Conservation (phyloP, 345 rosid genomes). For the Hirschfeldia incana region DNA sequence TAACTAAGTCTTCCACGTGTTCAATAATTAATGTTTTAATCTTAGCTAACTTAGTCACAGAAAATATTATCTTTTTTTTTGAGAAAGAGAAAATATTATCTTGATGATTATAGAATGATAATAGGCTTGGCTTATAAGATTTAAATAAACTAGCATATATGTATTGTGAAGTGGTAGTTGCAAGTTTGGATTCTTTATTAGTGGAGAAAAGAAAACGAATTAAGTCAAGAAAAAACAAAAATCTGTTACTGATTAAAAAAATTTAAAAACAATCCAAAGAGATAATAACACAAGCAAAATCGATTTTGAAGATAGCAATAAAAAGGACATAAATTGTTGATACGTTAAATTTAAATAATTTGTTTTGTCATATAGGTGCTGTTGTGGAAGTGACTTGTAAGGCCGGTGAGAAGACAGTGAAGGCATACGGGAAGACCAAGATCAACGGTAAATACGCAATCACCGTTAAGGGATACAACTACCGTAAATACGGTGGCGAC, state of each 20-base stretch:
- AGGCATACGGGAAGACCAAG: constrained; percentile 66
- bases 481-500: constrained; percentile 54
- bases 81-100: neutral
- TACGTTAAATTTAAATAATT: neutral
- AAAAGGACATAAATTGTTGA: constrained; percentile 15
- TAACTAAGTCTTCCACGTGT: constrained; percentile 29
- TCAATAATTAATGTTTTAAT: constrained; percentile 11
- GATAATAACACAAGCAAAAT: constrained; percentile 18
- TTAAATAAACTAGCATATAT: constrained; percentile 16
- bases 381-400: constrained; percentile 72
- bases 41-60: neutral
- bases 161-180: constrained; percentile 24
- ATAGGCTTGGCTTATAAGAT: constrained; percentile 11
- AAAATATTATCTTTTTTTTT: neutral
- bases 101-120: neutral
- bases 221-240: constrained; percentile 29
- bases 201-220: constrained; percentile 36
- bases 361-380: constrained; percentile 52
- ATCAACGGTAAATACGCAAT: constrained; percentile 72
- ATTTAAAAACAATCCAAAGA: constrained; percentile 17
- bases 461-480: constrained; percentile 56
- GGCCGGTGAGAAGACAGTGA: constrained; percentile 53
- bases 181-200: constrained; percentile 14
- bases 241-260: constrained; percentile 32
- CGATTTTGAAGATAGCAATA: constrained; percentile 24